phyloP scores from a whole-genome alignment of 805 yeast genomes.

The Cyberlindnera mississippiensis region DNA sequence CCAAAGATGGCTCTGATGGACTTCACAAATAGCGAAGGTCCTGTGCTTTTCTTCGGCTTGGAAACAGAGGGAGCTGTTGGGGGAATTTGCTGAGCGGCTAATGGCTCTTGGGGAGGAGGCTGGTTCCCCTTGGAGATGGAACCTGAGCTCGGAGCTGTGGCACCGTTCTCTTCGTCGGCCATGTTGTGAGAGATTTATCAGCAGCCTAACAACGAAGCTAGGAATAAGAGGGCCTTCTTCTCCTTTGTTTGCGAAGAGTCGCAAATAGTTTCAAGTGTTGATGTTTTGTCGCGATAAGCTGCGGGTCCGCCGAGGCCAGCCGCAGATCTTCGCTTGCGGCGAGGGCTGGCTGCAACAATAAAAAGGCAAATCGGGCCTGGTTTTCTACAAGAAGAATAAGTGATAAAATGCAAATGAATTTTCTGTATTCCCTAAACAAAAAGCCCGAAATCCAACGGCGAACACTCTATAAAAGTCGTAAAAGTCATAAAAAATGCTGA shows the following conservation, averaged over 20 bases:
- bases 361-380: too few species aligned
- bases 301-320: too few species aligned
- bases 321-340: too few species aligned
- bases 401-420: background rate
- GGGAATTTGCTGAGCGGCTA: background rate
- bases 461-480: slow-evolving; percentile 4
- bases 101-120: slow-evolving; percentile 3
- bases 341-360: too few species aligned
- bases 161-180: background rate
- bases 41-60: background rate
- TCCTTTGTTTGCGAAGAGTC: too few species aligned
- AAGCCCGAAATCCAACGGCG: background rate
- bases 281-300: too few species aligned
- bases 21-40: slow-evolving; percentile 16
- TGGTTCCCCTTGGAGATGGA: slow-evolving; percentile 10
- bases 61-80: slow-evolving; percentile 1
- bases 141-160: slow-evolving; percentile 10
- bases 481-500: slow-evolving; percentile 2
- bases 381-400: too few species aligned
- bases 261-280: too few species aligned
- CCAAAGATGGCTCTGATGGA: slow-evolving; percentile 51
- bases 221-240: too few species aligned
- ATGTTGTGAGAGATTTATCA: too few species aligned
- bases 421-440: background rate
- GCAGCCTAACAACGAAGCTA: too few species aligned